Evolutionary conservation across 352 stramenopile genomes (phyloP).

Genomic region (Pythium diclinum): DNA sequence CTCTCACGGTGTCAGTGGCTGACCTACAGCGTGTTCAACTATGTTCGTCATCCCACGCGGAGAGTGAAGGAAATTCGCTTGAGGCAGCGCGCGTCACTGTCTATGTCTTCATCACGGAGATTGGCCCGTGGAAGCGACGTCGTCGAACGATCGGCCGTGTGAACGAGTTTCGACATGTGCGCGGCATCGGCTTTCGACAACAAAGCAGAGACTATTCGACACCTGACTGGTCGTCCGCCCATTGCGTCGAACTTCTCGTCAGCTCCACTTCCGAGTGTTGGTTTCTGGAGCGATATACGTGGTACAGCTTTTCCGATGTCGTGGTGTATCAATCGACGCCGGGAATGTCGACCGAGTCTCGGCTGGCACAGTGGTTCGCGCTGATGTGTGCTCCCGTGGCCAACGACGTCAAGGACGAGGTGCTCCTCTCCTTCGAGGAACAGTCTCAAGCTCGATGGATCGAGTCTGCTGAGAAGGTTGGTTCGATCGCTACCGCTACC

Average conservation of each 20-base stretch:
- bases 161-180: slow-evolving; percentile 17
- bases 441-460: neutral
- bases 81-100: neutral
- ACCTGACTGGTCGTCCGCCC: slow-evolving; percentile 12
- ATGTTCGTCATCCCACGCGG: slow-evolving; percentile 1
- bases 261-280: slow-evolving; percentile 10
- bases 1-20: neutral
- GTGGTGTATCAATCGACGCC: neutral
- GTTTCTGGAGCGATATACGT: slow-evolving; percentile 15
- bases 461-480: neutral
- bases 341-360: neutral
- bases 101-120: slow-evolving; percentile 23
- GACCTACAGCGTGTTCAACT: slow-evolving; percentile 19
- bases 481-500: neutral
- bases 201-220: neutral
- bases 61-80: neutral
- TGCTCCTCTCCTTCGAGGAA: neutral
- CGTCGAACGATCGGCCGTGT: neutral
- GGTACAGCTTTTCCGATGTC: slow-evolving; percentile 6
- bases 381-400: neutral
- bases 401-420: too few species aligned
- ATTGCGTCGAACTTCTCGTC: slow-evolving; percentile 18
- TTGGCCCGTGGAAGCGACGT: slow-evolving; percentile 21
- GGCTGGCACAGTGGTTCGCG: neutral
- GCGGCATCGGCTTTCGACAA: slow-evolving; percentile 14